Evolutionary conservation across 345 rosid species (phyloP).

Genomic region (Viola odorata): DNA sequence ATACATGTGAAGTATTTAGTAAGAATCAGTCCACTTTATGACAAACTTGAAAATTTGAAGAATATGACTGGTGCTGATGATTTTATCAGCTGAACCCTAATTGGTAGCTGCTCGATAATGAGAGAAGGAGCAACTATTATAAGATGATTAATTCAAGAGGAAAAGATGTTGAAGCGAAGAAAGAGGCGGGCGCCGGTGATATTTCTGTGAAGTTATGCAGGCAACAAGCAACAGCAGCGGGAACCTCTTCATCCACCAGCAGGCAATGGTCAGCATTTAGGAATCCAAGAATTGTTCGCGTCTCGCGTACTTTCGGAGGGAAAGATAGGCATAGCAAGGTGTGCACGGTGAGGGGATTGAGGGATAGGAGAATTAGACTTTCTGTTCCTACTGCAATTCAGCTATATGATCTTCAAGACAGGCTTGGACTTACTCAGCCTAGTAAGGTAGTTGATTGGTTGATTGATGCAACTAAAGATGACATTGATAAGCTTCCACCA

Average conservation of each 20-base stretch:
- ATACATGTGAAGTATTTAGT: too few species aligned
- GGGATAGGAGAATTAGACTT: conserved; percentile 83
- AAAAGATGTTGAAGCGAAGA: conserved; percentile 43
- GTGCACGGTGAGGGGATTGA: conserved; percentile 79
- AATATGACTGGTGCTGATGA: neutral
- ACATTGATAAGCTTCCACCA: conserved; percentile 86
- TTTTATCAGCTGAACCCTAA: neutral
- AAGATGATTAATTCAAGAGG: conserved; percentile 55
- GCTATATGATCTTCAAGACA: conserved; percentile 82
- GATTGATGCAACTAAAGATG: conserved; percentile 63
- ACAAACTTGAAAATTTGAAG: neutral
- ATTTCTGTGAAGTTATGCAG: neutral
- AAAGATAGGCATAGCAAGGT: conserved; percentile 99
- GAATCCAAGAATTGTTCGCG: conserved; percentile 89
- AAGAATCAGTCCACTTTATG: too few species aligned
- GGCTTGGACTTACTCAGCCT: conserved; percentile 80
- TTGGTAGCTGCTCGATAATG: conserved; percentile 25
- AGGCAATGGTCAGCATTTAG: conserved; percentile 90
- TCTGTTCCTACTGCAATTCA: conserved; percentile 95
- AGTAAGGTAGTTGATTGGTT: conserved; percentile 95
- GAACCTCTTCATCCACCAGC: conserved; percentile 41
- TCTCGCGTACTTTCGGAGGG: conserved; percentile 80
- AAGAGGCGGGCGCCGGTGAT: conserved; percentile 36
- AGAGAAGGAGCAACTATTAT: conserved; percentile 2
- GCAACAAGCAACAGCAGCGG: conserved; percentile 13